Conservation (phyloP, 202 grass and related monocot species). For the Alloteropsis angusta region DNA sequence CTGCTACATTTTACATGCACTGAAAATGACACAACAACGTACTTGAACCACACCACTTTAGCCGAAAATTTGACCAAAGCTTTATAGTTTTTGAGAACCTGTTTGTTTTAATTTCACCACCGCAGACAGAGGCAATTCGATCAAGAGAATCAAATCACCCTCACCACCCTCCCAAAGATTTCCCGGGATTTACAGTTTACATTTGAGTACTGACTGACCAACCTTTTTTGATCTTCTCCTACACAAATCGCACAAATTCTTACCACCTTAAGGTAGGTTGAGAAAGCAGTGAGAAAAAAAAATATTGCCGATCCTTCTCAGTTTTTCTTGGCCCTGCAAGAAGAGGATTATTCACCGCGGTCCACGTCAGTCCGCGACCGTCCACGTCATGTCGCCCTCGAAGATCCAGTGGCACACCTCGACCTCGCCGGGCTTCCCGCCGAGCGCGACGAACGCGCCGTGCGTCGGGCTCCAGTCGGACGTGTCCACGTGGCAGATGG, state of each 20-base stretch:
- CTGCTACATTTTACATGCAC: conserved; percentile 12
- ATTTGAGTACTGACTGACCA: conserved; percentile 16
- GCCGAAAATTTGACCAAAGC: conserved; percentile 14
- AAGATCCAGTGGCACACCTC: conserved; percentile 98
- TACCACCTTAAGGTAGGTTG: conserved; percentile 16
- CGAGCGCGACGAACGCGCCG: conserved; percentile 58
- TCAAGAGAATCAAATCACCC: conserved; percentile 31
- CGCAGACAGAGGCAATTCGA: conserved; percentile 19
- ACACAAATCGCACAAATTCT: conserved; percentile 25
- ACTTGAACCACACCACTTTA: neutral
- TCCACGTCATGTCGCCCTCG: conserved; percentile 91
- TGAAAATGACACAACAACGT: conserved; percentile 16
- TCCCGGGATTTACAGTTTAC: conserved; percentile 35
- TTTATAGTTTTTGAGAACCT: conserved; percentile 13
- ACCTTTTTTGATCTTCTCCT: conserved; percentile 15
- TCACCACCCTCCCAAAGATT: neutral
- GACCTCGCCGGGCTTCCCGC: conserved; percentile 55
- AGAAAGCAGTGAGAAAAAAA: conserved; percentile 1
- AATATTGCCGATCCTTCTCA: conserved; percentile 9
- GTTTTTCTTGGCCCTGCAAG: neutral
- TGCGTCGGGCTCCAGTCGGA: conserved; percentile 68
- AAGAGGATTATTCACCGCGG: neutral
- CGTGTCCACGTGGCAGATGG: conserved; percentile 88
- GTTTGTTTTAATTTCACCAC: neutral
- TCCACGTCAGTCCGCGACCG: conserved; percentile 42